Evolutionary conservation across 805 yeast genomes (phyloP), one percentile per base, ranked within the genome.

Genomic region (Zygotorulaspora danielsina): DNA sequence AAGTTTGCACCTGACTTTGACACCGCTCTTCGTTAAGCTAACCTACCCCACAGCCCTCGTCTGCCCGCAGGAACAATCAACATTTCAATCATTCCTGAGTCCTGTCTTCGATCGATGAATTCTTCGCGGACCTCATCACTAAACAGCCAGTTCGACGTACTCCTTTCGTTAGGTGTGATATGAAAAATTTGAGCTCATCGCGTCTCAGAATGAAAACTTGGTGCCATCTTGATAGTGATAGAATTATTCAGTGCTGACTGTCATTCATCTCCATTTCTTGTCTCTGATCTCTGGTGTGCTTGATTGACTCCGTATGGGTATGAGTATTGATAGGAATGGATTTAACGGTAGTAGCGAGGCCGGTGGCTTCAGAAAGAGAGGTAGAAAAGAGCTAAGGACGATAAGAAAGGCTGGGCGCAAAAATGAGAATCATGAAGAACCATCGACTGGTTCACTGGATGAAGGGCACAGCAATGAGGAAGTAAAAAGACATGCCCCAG

Each of bases 331-430:
- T 20, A 34, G 29, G 11, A 29, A 34, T 25, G 26, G 9, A 24
- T 20, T 20, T 19, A 28, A 34, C 7, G 39, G 33, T 26, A 32
- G 29, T 16, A 26, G 24, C 17, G 17, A 32, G 15, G 47, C 35
- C 20, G 42, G 39, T 20, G 53, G 46, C 18, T 40, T 41, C 29
- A 49, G 53, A 30, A 66, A 70, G 46, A 46, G 64, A 45, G 93
- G 90, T 2, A 70, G 93, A 57, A 70, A 70, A 36, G 79, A 78
- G 44, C 54, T 78, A 53, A 71, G 93, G 59, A 66, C 67, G 2
- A 75, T 82, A 19, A 74, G 75, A 6, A 72, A 85, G 61, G 71
- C 80, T 3, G 37, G 48, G 45, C 36, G 19, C 39, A 13, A 45
- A 19, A 15, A 47, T 44, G 49, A 52, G 19, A 42, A 40, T 4